A percentile compares a stretch with the other conserved stretches of the same genome.
Evolutionary conservation across 345 rosid genomes (phyloP).

Genomic region (Erodium maritimum): DNA sequence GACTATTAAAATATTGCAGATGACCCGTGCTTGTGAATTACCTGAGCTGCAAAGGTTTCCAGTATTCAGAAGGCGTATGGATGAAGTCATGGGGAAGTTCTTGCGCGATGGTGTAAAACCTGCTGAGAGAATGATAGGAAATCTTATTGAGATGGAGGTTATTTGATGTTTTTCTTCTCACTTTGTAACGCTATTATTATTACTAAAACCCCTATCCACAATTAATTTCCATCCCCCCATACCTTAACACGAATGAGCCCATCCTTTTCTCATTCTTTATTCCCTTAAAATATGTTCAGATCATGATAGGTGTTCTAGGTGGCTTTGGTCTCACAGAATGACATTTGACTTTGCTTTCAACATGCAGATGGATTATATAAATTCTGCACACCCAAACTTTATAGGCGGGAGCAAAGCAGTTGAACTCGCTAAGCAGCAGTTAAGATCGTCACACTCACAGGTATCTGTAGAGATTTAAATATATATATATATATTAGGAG

Average conservation of each 20-base stretch:
- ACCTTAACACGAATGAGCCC: too few relatives aligned
- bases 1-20: slow-evolving; percentile 22
- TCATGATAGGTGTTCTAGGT: not conserved
- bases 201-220: not conserved
- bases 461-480: not conserved
- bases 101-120: slow-evolving; percentile 39
- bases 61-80: slow-evolving; percentile 36
- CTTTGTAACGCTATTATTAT: not conserved
- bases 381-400: slow-evolving; percentile 52
- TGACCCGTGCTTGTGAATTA: slow-evolving; percentile 38
- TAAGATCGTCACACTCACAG: slow-evolving; percentile 18
- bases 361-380: slow-evolving; percentile 52
- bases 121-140: slow-evolving; percentile 43
- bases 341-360: too few relatives aligned
- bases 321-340: not conserved
- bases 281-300: too few relatives aligned
- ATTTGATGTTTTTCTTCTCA: slow-evolving; percentile 2
- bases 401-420: slow-evolving; percentile 58
- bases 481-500: not conserved
- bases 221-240: too few relatives aligned
- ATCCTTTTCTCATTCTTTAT: too few relatives aligned
- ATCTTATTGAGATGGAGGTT: slow-evolving; percentile 63
- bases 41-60: slow-evolving; percentile 52
- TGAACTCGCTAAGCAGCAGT: slow-evolving; percentile 42
- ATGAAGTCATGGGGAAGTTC: slow-evolving; percentile 41